Base-by-base conservation (phyloP, 2,329 filamentous ascomycete species). In the Fusarium ramigenum region DNA sequence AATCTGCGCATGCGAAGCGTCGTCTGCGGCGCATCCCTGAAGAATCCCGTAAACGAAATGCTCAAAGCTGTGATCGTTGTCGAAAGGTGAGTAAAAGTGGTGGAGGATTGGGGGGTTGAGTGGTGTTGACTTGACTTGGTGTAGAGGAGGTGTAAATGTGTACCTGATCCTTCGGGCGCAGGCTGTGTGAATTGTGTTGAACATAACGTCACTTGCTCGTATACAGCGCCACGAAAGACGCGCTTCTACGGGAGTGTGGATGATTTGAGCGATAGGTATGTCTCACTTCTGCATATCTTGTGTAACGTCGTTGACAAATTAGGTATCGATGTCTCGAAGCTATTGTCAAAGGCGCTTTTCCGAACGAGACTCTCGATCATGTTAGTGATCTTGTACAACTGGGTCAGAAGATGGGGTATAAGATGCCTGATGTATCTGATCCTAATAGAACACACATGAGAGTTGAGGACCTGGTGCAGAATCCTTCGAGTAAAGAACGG, bases 191-290 rank as follows among this genome's bases (percentile, higher is more conserved):
- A 78, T 32, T 83, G 81, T 59, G 70, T 80, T 32, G 78, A 80
- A 59, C 80, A 82, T 43, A 76, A 78, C 39, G 70, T 75, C n/a
- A 67, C 75, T 21, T 83, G 81, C 66, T 77, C 78, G 19, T 83
- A 79, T 37, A 82, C 79, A 11, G 72, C 80, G 10, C 81, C 80
- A 4, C 76, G 80, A 11, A 82, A 81, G 72, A 81, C 80, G n/a
- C 75, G 72, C 12, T 82, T 83, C 70, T 83, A 83, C 34, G 82
- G 81, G 2, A 82, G 80, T 56, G 63, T 83, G 9, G 81, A 82
- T 43, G 80, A 82, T 60, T 66, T 83, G 25, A 82, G 81, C 53
- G 81, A 82, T 59, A 70, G 80, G 81, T 82, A 54, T 50, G 77
- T 67, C 34, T 39, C 7, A 30, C 14, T 18, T 16, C 2, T 32